Percentiles rank a stretch among this genome's conserved stretches.
Conservation (phyloP, 2,329 filamentous ascomycete genomes). For the Blastomyces gilchristii region DNA sequence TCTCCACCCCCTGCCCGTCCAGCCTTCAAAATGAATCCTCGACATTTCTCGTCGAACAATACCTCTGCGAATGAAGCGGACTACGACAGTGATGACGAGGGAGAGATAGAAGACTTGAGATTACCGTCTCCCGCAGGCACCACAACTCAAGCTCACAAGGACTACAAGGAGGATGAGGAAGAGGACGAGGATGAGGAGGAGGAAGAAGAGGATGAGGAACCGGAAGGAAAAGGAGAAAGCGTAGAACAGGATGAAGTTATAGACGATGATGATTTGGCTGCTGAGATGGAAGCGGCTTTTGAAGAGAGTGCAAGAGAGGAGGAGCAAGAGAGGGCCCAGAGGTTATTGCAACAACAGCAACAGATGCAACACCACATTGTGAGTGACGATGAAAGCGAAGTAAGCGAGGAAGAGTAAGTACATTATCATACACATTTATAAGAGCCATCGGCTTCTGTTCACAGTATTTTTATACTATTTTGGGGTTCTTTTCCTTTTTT, state of each 20-base stretch:
- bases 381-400: constrained; percentile 52
- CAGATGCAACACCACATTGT: constrained; percentile 20
- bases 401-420: constrained; percentile 53
- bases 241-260: constrained; percentile 26
- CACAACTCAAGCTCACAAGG: constrained; percentile 13
- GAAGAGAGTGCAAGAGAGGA: constrained; percentile 34
- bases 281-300: constrained; percentile 48
- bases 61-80: constrained; percentile 28
- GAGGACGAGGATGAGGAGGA: constrained; percentile 24
- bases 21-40: constrained; percentile 31
- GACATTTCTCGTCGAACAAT: constrained; percentile 35
- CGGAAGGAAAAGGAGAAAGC: constrained; percentile 21
- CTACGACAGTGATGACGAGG: constrained; percentile 30
- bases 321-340: constrained; percentile 33
- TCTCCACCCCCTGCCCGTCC: constrained; percentile 34
- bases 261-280: constrained; percentile 45
- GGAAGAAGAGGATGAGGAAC: constrained; percentile 22
- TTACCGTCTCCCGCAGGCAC: constrained; percentile 29
- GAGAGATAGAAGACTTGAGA: constrained; percentile 31
- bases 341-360: constrained; percentile 22
- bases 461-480: neutral
- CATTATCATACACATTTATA: constrained; percentile 3
- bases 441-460: neutral
- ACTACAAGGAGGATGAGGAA: constrained; percentile 16
- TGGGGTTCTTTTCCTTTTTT: neutral